Conservation (phyloP, 768 basidiomycete genomes). For the Tylopilus rubrobrunneus region DNA sequence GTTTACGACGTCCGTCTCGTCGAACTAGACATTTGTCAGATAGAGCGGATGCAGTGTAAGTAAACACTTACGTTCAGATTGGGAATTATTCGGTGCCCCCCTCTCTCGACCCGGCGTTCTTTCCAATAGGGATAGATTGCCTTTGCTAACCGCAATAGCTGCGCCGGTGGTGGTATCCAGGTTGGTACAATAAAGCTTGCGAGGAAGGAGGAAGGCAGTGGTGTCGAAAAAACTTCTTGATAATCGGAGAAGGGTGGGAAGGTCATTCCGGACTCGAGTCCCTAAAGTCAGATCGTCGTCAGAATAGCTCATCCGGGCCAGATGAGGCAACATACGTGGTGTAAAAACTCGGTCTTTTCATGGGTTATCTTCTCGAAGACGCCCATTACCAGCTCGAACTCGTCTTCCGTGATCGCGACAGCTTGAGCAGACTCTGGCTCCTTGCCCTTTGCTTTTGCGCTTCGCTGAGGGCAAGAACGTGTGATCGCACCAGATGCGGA, state of each 20-base stretch:
- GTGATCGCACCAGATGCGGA: slow-evolving; percentile 48
- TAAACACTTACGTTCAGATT: slow-evolving; percentile 67
- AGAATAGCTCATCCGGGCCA: neutral
- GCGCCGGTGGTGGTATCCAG: slow-evolving; percentile 61
- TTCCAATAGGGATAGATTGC: slow-evolving; percentile 88
- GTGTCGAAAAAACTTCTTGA: slow-evolving; percentile 60
- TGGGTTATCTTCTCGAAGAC: slow-evolving; percentile 89
- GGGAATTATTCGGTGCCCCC: slow-evolving; percentile 84
- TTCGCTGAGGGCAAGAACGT: slow-evolving; percentile 52
- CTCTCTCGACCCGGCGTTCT: slow-evolving; percentile 72
- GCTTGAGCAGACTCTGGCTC: slow-evolving; percentile 67
- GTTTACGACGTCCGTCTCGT: slow-evolving; percentile 84
- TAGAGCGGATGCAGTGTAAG: neutral
- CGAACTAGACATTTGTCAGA: slow-evolving; percentile 46
- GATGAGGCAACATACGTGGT: slow-evolving; percentile 59
- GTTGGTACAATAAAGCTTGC: slow-evolving; percentile 64
- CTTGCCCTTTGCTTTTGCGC: slow-evolving; percentile 81
- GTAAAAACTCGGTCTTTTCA: slow-evolving; percentile 84
- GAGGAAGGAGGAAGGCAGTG: slow-evolving; percentile 60
- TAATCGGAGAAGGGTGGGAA: slow-evolving; percentile 75
- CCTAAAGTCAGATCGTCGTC: slow-evolving; percentile 32
- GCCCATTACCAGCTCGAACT: slow-evolving; percentile 95
- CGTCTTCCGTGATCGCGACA: slow-evolving; percentile 77
- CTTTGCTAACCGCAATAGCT: slow-evolving; percentile 66
- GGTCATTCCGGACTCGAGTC: slow-evolving; percentile 60